Evolutionary conservation across 768 basidiomycete genomes (phyloP).

Genomic region (Lyophyllum semitale): DNA sequence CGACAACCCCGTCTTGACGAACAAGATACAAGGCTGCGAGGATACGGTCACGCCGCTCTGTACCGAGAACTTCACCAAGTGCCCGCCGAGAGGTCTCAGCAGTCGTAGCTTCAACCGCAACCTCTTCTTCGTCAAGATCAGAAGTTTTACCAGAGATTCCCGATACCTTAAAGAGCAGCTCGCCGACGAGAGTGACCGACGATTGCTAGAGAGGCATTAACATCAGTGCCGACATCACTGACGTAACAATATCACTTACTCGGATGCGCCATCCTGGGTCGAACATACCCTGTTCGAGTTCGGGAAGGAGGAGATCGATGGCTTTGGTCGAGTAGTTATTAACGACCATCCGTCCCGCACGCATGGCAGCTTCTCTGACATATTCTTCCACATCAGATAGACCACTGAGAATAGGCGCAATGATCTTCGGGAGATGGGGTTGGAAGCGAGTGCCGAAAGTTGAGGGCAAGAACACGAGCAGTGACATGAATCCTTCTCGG

Average conservation of each 20-base stretch:
- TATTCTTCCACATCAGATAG: constrained; percentile 93
- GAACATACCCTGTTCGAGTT: constrained; percentile 94
- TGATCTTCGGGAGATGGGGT: constrained; percentile 93
- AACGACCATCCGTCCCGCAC: constrained; percentile 97
- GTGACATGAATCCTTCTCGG: constrained; percentile 97
- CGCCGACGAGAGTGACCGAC: constrained; percentile 93
- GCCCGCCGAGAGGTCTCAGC: constrained; percentile 85
- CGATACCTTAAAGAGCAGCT: constrained; percentile 93
- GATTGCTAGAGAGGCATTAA: constrained; percentile 66
- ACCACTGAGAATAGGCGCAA: constrained; percentile 88
- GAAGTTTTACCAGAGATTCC: constrained; percentile 91
- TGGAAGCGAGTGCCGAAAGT: constrained; percentile 97
- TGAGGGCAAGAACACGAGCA: constrained; percentile 92
- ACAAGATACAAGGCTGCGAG: constrained; percentile 90
- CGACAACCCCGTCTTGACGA: constrained; percentile 87
- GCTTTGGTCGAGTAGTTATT: constrained; percentile 91
- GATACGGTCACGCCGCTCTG: constrained; percentile 87
- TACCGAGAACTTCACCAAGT: constrained; percentile 84
- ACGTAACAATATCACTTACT: constrained; percentile 43
- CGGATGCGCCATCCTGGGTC: constrained; percentile 94
- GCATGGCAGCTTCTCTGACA: constrained; percentile 96
- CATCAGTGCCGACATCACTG: neutral
- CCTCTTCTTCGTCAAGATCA: constrained; percentile 74
- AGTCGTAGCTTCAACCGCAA: constrained; percentile 58
- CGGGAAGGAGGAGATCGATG: constrained; percentile 90